Conservation (phyloP, 768 basidiomycete genomes). For the Suillus weaverae region DNA sequence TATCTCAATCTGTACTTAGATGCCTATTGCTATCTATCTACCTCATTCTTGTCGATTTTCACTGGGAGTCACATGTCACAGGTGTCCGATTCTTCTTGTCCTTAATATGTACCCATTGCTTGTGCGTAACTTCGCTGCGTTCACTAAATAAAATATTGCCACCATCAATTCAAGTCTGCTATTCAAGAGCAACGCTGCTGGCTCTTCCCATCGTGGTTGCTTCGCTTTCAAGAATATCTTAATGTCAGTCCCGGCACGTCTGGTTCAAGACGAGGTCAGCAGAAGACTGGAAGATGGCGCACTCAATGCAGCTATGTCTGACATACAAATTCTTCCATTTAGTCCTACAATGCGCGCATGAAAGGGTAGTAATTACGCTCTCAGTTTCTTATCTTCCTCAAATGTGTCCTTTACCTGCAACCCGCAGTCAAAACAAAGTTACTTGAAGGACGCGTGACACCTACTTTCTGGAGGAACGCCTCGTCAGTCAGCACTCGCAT, state of each 20-base stretch:
- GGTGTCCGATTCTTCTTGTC: background rate
- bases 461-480: conserved; percentile 53
- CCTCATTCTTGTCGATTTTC: no score
- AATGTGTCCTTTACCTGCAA: conserved; percentile 44
- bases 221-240: background rate
- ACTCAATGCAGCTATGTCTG: background rate
- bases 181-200: background rate
- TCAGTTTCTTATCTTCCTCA: conserved; percentile 37
- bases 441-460: conserved; percentile 8
- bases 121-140: background rate
- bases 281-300: background rate
- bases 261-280: background rate
- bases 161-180: background rate
- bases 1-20: no score
- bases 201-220: background rate
- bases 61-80: no score
- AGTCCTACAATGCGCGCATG: background rate
- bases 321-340: background rate
- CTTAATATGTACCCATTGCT: background rate
- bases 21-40: no score
- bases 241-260: background rate
- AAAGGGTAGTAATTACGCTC: conserved; percentile 2
- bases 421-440: background rate
- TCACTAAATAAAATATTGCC: background rate
- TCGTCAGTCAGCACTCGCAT: conserved; percentile 64